phyloP scores from a whole-genome alignment of 306 rosid genomes.

The Sophora flavescens region DNA sequence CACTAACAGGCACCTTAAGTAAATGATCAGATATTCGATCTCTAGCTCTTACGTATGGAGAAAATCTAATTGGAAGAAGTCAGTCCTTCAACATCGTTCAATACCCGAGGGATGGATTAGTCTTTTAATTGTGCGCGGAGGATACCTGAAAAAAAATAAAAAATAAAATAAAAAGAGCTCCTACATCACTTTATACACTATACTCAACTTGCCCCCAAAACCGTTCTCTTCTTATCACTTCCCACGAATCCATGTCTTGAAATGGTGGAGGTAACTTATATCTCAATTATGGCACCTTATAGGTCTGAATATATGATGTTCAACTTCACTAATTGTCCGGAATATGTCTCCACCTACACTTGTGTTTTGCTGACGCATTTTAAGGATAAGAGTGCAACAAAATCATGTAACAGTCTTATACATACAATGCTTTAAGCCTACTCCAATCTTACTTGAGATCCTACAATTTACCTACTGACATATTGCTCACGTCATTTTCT shows the following conservation, averaged over 20 bases:
- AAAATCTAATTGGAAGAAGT: no score
- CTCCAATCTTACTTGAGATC: conserved; percentile 28
- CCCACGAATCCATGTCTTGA: background rate
- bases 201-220: background rate
- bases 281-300: conserved; percentile 34
- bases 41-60: no score
- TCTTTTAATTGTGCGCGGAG: no score
- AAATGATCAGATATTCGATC: no score
- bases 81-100: no score
- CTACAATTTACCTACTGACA: conserved; percentile 51
- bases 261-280: conserved; percentile 38
- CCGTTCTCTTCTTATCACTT: conserved; percentile 24
- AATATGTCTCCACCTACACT: conserved; percentile 43
- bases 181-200: no score
- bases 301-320: conserved; percentile 21
- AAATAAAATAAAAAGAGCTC: no score
- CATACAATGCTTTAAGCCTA: conserved; percentile 39
- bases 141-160: no score
- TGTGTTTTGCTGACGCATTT: conserved; percentile 32
- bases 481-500: conserved; percentile 61
- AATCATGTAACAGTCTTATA: conserved; percentile 5
- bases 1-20: no score
- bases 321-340: conserved; percentile 46
- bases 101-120: no score
- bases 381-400: conserved; percentile 30